phyloP scores from a whole-genome alignment of 108 stramenopile species.

The Seminavis robusta region DNA sequence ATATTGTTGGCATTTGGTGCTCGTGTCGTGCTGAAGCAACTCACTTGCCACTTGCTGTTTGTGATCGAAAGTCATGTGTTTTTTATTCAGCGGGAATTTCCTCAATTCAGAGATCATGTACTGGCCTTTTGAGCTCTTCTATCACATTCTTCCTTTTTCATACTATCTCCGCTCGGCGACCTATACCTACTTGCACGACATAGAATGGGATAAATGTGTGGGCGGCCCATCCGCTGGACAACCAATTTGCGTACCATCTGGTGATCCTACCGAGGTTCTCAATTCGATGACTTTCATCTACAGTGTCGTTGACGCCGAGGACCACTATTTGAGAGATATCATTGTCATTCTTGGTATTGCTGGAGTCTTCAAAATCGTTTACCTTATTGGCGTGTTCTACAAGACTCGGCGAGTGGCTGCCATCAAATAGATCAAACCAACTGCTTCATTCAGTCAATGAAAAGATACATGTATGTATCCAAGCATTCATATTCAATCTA shows the following conservation, averaged over 20 bases:
- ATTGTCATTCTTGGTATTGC: neutral
- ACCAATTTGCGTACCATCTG: too few relatives aligned
- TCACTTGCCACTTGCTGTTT: too few relatives aligned
- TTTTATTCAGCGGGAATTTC: too few relatives aligned
- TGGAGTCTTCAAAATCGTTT: slow-evolving; percentile 6
- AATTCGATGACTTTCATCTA: slow-evolving; percentile 1
- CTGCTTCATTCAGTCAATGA: too few relatives aligned
- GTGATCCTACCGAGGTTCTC: neutral
- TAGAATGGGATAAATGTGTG: too few relatives aligned
- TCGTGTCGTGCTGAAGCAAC: too few relatives aligned
- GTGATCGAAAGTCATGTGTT: too few relatives aligned
- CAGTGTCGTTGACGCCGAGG: neutral
- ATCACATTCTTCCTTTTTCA: slow-evolving; percentile 4
- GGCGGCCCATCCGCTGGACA: too few relatives aligned
- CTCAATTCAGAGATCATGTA: slow-evolving; percentile 5
- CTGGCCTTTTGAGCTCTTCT: slow-evolving; percentile 17
- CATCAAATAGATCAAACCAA: neutral
- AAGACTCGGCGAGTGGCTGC: slow-evolving; percentile 1
- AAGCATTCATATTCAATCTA: too few relatives aligned
- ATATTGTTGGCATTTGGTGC: too few relatives aligned
- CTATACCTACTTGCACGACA: slow-evolving; percentile 2
- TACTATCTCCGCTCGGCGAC: slow-evolving; percentile 10
- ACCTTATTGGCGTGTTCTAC: slow-evolving; percentile 5
- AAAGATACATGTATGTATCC: too few relatives aligned
- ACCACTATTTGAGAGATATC: neutral